Conservation (phyloP, 2,329 filamentous ascomycete species). For the Dactylella cylindrospora region DNA sequence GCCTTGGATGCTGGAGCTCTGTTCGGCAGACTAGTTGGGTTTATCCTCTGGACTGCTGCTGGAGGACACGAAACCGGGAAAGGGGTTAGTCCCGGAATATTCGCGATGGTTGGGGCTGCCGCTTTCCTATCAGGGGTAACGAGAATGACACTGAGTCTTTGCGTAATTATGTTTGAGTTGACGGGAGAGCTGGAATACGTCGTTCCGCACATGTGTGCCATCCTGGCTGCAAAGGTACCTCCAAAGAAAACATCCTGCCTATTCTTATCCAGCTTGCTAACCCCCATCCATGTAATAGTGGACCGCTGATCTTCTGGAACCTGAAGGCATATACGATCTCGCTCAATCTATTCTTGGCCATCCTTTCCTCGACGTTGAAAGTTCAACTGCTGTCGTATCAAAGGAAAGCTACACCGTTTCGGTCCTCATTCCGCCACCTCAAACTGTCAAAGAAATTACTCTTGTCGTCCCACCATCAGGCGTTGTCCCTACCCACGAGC, state of each 20-base stretch:
- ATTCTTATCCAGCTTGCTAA: too few relatives aligned
- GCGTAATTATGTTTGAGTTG: constrained; percentile 65
- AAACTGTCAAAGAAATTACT: constrained; percentile 62
- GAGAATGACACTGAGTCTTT: constrained; percentile 62
- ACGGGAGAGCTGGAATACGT: constrained; percentile 63
- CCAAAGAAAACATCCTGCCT: too few relatives aligned
- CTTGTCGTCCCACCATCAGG: constrained; percentile 55
- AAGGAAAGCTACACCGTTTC: constrained; percentile 53
- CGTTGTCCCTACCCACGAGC: constrained; percentile 53
- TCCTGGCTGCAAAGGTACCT: constrained; percentile 60
- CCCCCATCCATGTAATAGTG: too few relatives aligned
- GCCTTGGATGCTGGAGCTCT: constrained; percentile 62
- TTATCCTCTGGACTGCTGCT: constrained; percentile 44
- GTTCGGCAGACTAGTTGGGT: constrained; percentile 60
- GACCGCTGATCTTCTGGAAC: constrained; percentile 60
- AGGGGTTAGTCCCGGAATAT: constrained; percentile 60
- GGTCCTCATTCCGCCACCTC: constrained; percentile 58
- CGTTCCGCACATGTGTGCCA: constrained; percentile 62
- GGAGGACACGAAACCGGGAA: constrained; percentile 6
- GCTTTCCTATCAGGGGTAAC: constrained; percentile 63
- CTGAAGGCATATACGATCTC: constrained; percentile 62
- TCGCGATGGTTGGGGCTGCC: constrained; percentile 63
- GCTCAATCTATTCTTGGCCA: constrained; percentile 63
- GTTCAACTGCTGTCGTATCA: constrained; percentile 55
- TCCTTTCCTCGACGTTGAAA: constrained; percentile 61